Percentiles rank a stretch among this genome's conserved stretches.
These are phyloP conservation scores for Wickerhamomyces sp. DNA, from an alignment of 1,139 yeast genomes.

Conservation along the genomic window DNA sequence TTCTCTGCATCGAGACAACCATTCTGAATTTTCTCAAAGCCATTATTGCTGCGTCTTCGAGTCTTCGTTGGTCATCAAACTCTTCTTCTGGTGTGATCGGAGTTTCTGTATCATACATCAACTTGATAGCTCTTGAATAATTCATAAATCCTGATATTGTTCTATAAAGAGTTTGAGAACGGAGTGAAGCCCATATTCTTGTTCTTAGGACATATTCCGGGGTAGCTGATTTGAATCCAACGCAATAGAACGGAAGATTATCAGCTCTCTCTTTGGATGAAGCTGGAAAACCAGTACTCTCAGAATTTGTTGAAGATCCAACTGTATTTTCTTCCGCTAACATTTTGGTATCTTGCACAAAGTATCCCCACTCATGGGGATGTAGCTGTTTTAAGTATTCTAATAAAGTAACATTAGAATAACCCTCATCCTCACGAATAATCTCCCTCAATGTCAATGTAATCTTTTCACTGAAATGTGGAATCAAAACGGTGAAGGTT, in stretches of 20 bases:
- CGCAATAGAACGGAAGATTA: constrained; percentile 66
- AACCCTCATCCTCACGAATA: constrained; percentile 67
- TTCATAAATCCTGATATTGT: constrained; percentile 76
- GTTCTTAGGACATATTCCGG: constrained; percentile 73
- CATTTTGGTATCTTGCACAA: constrained; percentile 67
- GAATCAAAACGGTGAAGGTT: constrained; percentile 66
- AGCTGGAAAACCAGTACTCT: constrained; percentile 8
- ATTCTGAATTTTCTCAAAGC: constrained; percentile 71
- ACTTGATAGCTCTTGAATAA: constrained; percentile 69
- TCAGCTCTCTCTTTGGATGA: constrained; percentile 43
- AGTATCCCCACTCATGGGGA: constrained; percentile 73
- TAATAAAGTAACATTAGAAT: constrained; percentile 64
- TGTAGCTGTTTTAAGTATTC: constrained; percentile 71
- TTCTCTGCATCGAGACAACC: constrained; percentile 72
- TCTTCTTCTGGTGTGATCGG: constrained; percentile 66
- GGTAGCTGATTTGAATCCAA: constrained; percentile 72
- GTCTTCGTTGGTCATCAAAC: constrained; percentile 53
- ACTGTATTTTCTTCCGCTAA: constrained; percentile 51
- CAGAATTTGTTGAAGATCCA: constrained; percentile 29
- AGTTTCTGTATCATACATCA: constrained; percentile 68
- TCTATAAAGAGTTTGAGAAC: constrained; percentile 70
- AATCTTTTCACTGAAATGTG: constrained; percentile 71
- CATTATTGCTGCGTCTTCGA: constrained; percentile 58
- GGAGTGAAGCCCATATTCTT: constrained; percentile 72
- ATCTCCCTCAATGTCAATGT: constrained; percentile 64